Percentiles rank a stretch among this genome's conserved stretches.
Conservation (phyloP, 257 asterid genomes). For the Solanum bulbocastanum region DNA sequence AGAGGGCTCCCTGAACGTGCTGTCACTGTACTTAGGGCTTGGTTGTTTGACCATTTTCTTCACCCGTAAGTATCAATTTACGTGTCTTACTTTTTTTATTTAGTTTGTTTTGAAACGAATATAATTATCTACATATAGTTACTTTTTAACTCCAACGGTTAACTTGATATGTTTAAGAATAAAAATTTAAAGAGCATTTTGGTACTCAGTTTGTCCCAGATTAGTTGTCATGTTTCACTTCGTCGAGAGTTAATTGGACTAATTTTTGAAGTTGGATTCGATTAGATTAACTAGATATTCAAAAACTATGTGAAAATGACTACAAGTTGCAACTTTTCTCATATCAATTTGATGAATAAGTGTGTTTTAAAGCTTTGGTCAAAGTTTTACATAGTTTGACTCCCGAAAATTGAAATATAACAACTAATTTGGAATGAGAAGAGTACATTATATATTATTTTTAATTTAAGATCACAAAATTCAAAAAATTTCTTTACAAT, state of each 20-base stretch:
- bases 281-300: not conserved
- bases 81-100: not conserved
- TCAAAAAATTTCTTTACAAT: not conserved
- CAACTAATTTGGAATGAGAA: not conserved
- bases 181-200: not conserved
- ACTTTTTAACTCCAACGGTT: not conserved
- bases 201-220: not conserved
- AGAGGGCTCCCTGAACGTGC: constrained; percentile 97
- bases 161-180: not conserved
- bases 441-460: not conserved
- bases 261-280: not conserved
- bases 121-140: not conserved
- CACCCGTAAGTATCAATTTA: constrained; percentile 69
- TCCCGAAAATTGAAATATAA: not conserved
- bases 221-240: not conserved
- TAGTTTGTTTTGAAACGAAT: not conserved
- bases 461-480: not conserved
- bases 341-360: not conserved
- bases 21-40: constrained; percentile 80
- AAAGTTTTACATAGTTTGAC: not conserved
- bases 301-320: not conserved
- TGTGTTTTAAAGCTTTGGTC: not conserved
- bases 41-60: constrained; percentile 90
- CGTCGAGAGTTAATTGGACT: not conserved
- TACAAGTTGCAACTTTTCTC: not conserved